Base-by-base conservation (phyloP, 1,284 basidiomycete genomes). In the Macrocybe sp. region DNA sequence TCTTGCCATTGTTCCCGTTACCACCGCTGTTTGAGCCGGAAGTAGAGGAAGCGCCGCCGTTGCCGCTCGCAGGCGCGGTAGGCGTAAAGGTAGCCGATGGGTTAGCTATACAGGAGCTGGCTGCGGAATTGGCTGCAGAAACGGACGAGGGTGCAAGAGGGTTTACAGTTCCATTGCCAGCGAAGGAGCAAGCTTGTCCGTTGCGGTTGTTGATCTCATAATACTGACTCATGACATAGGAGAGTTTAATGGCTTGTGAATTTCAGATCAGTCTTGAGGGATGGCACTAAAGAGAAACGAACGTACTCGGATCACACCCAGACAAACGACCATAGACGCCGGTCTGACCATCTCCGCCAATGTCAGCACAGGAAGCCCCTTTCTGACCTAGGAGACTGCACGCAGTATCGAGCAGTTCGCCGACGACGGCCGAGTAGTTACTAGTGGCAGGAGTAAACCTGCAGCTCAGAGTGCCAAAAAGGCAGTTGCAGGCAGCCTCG, bases 151-250 rank as follows among this genome's bases (percentile, higher is more conserved):
- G 75, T 14, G 79, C 77, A 28, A 65, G 64, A n/a, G 65, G 30
- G 60, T 88, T 87, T 55, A 89, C 67, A 6, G 89, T 91, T 3
- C 84, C 93, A 62, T 97, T 96, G 11, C 92, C 92, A 43, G 64
- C 65, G 64, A 95, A 96, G 70, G 73, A 75, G 67, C 89, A 92
- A 6, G 87, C 74, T 44, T 78, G 68, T 7, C 68, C 62, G 47
- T 82, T 70, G 54, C 78, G 76, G 62, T 76, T 76, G 48, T 78
- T 79, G 37, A 72, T 62, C 61, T 89, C 81, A 63, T 87, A 95
- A 67, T 80, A 93, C 52, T 83, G 71, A 59, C 79, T 87, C 79
- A 96, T 89, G 48, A 85, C 83, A 65, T 83, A 96, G 34, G 88
- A 90, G 41, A 92, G 70, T 72, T 91, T 86, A 65, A 85, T 76